A percentile compares a stretch with the other conserved stretches of the same genome.
Conservation (phyloP, 148 eudicot species). For the Gaultheria prostrata region DNA sequence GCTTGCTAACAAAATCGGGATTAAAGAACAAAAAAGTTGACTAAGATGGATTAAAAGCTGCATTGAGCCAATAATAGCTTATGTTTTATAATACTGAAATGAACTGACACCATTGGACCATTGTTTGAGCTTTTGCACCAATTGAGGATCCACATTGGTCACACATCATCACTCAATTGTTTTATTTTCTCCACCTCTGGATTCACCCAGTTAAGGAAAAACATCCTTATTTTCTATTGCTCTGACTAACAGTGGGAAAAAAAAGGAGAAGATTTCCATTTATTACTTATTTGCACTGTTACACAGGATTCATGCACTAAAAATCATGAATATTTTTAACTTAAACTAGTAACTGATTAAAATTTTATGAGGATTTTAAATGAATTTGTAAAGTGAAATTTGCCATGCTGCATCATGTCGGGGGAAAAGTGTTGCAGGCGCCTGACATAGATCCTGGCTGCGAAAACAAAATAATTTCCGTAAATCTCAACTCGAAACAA, state of each 20-base stretch:
- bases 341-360: background rate
- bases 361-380: background rate
- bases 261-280: background rate
- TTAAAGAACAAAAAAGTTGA: background rate
- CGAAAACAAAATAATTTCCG: background rate
- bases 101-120: background rate
- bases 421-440: slow-evolving; percentile 11
- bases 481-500: background rate
- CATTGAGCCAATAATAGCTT: slow-evolving; percentile 7
- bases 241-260: background rate
- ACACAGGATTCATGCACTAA: background rate
- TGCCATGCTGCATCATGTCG: background rate
- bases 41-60: background rate
- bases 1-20: background rate
- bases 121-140: background rate
- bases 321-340: background rate
- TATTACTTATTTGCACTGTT: background rate
- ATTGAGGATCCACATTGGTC: slow-evolving; percentile 1
- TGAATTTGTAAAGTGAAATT: background rate
- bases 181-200: background rate
- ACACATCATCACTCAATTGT: background rate
- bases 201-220: background rate
- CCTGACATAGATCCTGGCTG: slow-evolving; percentile 22
- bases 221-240: background rate
- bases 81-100: background rate